Evolutionary conservation across 1,139 yeast species (phyloP).

Genomic region (Candida pseudocylindracea): DNA sequence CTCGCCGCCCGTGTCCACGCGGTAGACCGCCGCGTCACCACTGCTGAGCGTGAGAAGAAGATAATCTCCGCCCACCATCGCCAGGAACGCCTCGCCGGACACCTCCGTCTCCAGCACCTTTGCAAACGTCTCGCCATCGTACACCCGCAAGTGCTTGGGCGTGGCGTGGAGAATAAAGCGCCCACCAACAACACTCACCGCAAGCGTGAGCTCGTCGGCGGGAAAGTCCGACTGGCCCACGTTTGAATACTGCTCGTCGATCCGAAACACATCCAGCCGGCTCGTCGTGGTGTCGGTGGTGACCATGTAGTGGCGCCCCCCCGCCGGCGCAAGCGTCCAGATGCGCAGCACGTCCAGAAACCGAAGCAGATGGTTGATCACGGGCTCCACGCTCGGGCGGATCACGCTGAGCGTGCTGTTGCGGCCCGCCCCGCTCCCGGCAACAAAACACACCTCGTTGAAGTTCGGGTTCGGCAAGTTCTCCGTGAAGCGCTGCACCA

Average conservation of each 20-base stretch:
- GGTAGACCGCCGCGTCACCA: slow-evolving; percentile 31
- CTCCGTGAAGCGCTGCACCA: slow-evolving; percentile 29
- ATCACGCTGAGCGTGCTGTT: slow-evolving; percentile 36
- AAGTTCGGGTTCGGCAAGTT: slow-evolving; percentile 49
- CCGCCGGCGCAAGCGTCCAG: slow-evolving; percentile 25
- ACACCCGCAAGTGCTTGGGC: slow-evolving; percentile 39
- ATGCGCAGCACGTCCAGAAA: slow-evolving; percentile 59
- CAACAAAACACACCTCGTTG: slow-evolving; percentile 42
- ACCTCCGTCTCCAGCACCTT: slow-evolving; percentile 3
- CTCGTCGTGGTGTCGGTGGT: slow-evolving; percentile 47
- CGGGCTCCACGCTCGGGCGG: slow-evolving; percentile 42
- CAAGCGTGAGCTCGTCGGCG: slow-evolving; percentile 40
- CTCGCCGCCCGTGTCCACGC: slow-evolving; percentile 17
- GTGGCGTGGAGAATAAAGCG: slow-evolving; percentile 56
- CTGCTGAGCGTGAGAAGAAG: slow-evolving; percentile 16
- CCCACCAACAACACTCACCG: slow-evolving; percentile 40
- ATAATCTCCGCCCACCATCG: slow-evolving; percentile 7
- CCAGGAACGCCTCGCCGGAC: slow-evolving; percentile 21
- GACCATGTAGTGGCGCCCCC: slow-evolving; percentile 21
- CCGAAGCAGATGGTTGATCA: slow-evolving; percentile 43
- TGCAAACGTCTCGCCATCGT: slow-evolving; percentile 13
- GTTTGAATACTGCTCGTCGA: slow-evolving; percentile 44
- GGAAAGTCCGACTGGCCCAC: slow-evolving; percentile 42
- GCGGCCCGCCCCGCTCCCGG: slow-evolving; percentile 42
- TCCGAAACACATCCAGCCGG: slow-evolving; percentile 54